Percentiles rank a stretch among this genome's conserved stretches.
phyloP scores from a whole-genome alignment of 345 rosid genomes.

The Rhodomyrtus tomentosa region DNA sequence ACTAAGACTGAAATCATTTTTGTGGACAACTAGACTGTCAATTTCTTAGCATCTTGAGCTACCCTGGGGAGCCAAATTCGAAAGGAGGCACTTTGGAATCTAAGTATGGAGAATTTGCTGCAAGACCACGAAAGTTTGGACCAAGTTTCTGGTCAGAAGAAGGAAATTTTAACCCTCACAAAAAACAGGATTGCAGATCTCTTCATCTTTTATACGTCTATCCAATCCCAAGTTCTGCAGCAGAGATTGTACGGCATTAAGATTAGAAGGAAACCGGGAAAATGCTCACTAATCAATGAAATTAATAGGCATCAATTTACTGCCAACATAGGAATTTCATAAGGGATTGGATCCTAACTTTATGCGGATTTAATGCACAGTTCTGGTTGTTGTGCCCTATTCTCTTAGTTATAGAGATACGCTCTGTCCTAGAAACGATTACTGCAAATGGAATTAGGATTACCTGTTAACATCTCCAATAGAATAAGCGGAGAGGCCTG shows the following conservation, averaged over 20 bases:
- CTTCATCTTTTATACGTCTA: not conserved
- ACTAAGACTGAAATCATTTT: not conserved
- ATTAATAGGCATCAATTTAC: not conserved
- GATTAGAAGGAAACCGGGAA: not conserved
- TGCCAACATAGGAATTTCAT: no score
- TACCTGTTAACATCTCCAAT: no score
- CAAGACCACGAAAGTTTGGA: not conserved
- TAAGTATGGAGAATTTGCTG: not conserved
- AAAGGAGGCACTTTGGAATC: not conserved
- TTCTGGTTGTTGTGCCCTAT: no score
- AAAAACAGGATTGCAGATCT: not conserved
- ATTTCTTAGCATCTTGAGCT: not conserved
- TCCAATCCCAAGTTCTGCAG: not conserved
- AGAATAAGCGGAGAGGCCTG: not conserved
- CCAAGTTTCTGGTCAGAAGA: not conserved
- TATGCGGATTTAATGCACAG: no score
- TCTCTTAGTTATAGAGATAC: no score
- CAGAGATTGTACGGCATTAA: not conserved
- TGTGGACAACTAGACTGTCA: no score
- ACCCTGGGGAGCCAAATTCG: not conserved
- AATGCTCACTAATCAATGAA: not conserved
- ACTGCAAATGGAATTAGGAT: no score
- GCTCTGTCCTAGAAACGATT: no score
- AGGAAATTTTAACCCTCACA: not conserved
- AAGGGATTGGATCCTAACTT: no score